A percentile compares a stretch with the other conserved stretches of the same genome.
phyloP scores from a whole-genome alignment of 2,329 filamentous ascomycete genomes.

The Raffaelea deltoideospora region DNA sequence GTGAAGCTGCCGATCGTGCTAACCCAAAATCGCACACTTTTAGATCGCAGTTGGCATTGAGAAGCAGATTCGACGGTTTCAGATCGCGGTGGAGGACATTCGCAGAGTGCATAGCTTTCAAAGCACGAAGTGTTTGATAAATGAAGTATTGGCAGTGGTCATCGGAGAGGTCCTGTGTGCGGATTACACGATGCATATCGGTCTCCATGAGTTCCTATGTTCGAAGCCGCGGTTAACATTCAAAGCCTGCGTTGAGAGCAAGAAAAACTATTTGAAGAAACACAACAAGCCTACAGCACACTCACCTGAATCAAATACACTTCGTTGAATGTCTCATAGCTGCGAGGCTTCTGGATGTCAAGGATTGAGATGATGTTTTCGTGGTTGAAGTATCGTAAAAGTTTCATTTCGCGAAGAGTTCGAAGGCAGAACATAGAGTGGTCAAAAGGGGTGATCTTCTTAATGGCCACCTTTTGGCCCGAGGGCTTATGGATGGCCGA shows the following conservation, averaged over 20 bases:
- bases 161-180: slow-evolving; percentile 94
- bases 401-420: slow-evolving; percentile 97
- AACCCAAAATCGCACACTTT: slow-evolving; percentile 99
- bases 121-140: slow-evolving; percentile 91
- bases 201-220: slow-evolving; percentile 93
- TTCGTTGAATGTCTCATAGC: slow-evolving; percentile 91
- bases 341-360: slow-evolving; percentile 95
- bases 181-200: slow-evolving; percentile 98
- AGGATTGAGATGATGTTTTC: slow-evolving; percentile 99
- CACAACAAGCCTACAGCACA: no score
- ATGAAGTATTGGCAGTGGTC: slow-evolving; percentile 99
- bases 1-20: slow-evolving; percentile 85
- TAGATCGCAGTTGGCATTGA: slow-evolving; percentile 97
- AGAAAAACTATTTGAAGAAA: no score
- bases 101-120: slow-evolving; percentile 99
- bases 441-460: slow-evolving; percentile 99
- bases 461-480: slow-evolving; percentile 96
- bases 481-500: slow-evolving; percentile 97
- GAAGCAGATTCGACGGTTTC: slow-evolving; percentile 89
- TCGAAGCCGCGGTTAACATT: background rate
- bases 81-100: slow-evolving; percentile 95
- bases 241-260: no score
- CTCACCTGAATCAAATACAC: slow-evolving; percentile 92
- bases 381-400: slow-evolving; percentile 97
- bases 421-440: slow-evolving; percentile 98